These are phyloP conservation scores for Diaporthe citri DNA, from an alignment of 2,329 filamentous ascomycete species.

Conservation along the genomic window DNA sequence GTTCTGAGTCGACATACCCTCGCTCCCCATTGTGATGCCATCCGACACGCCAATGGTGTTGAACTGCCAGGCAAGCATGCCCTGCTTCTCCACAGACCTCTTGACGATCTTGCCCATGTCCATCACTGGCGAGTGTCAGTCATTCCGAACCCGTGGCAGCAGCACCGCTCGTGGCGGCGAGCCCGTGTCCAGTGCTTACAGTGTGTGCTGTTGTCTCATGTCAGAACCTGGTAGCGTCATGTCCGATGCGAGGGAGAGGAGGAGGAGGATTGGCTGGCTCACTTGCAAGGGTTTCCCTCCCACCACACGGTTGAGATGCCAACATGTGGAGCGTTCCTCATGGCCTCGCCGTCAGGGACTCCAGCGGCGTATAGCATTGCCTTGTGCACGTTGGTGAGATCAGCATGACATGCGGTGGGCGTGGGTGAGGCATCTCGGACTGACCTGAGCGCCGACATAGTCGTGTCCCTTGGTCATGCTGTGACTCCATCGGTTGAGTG, in stretches of 20 bases:
- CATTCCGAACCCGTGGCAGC: background rate
- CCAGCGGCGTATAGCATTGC: constrained; percentile 97
- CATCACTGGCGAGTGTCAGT: constrained; percentile 67
- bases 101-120: constrained; percentile 92
- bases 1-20: constrained; percentile 67
- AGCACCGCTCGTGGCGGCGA: background rate
- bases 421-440: background rate
- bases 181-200: constrained; percentile 49
- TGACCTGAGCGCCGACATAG: constrained; percentile 89
- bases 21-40: constrained; percentile 94
- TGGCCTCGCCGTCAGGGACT: constrained; percentile 83
- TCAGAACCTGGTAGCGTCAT: constrained; percentile 37
- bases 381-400: constrained; percentile 54
- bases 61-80: constrained; percentile 95
- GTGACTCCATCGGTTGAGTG: constrained; percentile 88
- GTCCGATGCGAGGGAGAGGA: background rate
- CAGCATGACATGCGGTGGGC: constrained; percentile 1
- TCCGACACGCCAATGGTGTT: constrained; percentile 92
- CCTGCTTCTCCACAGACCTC: constrained; percentile 80
- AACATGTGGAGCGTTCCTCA: constrained; percentile 92
- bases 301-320: constrained; percentile 95
- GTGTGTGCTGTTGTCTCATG: constrained; percentile 59
- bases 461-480: constrained; percentile 87
- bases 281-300: constrained; percentile 98
- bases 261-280: constrained; percentile 49